These are phyloP conservation scores for Salix suchowensis DNA, from an alignment of 345 rosid genomes.

Conservation along the genomic window DNA sequence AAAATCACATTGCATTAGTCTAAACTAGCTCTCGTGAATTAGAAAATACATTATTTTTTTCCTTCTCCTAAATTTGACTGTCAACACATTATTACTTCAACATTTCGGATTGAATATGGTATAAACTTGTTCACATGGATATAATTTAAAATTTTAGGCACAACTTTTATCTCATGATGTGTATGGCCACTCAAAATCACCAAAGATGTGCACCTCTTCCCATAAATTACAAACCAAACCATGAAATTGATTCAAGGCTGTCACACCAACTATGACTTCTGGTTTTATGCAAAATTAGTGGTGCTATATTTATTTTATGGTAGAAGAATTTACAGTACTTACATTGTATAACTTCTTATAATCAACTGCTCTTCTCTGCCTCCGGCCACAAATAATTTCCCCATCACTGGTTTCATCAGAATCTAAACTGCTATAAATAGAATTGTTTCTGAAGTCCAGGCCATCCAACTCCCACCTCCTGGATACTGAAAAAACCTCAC, in stretches of 20 bases:
- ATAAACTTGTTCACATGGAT: background rate
- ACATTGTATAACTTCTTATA: constrained; percentile 81
- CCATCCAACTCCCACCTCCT: constrained; percentile 32
- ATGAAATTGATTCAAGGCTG: background rate
- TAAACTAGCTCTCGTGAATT: background rate
- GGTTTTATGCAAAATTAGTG: background rate
- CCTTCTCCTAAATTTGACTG: background rate
- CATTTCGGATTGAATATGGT: background rate
- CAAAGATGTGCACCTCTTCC: background rate
- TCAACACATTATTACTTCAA: background rate
- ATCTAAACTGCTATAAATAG: constrained; percentile 39
- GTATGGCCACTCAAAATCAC: background rate
- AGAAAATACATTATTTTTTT: background rate
- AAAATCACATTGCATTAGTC: background rate
- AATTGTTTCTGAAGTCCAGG: constrained; percentile 21
- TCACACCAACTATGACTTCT: background rate
- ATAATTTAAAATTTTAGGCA: background rate
- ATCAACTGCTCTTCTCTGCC: constrained; percentile 78
- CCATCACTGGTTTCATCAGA: constrained; percentile 58
- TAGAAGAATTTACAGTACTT: constrained; percentile 27
- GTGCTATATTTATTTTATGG: background rate
- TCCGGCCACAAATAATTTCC: constrained; percentile 60
- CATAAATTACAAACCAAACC: background rate
- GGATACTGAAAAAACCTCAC: constrained; percentile 49
- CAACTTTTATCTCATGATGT: background rate